Conservation (phyloP, 352 stramenopile species). For the Phytophthora fragariaefolia region DNA sequence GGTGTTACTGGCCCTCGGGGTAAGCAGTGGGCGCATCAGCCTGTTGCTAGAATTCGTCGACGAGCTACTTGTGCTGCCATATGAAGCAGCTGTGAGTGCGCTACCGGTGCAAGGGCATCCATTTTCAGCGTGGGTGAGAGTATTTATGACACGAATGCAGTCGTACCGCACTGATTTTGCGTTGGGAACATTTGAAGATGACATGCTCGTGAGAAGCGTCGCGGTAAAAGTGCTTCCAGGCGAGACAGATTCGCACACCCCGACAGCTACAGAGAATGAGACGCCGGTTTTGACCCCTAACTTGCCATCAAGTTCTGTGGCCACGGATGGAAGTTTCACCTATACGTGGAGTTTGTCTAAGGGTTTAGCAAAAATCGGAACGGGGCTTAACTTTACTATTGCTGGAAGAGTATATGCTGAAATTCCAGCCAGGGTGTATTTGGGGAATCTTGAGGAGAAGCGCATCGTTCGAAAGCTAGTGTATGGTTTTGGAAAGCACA, state of each 20-base stretch:
- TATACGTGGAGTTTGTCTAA: constrained; percentile 59
- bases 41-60: constrained; percentile 65
- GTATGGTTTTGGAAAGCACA: constrained; percentile 44
- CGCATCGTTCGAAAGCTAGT: constrained; percentile 31
- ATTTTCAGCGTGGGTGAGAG: constrained; percentile 49
- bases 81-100: constrained; percentile 4
- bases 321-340: constrained; percentile 71
- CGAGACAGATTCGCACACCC: constrained; percentile 9
- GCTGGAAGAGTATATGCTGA: constrained; percentile 70
- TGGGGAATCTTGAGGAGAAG: constrained; percentile 30
- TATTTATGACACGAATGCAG: constrained; percentile 55
- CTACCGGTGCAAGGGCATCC: constrained; percentile 27
- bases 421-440: constrained; percentile 36
- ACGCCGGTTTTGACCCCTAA: not conserved
- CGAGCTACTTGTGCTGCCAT: constrained; percentile 26
- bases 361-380: constrained; percentile 73
- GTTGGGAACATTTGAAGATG: constrained; percentile 57
- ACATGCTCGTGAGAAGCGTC: constrained; percentile 50
- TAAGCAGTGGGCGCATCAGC: constrained; percentile 56
- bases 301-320: constrained; percentile 37
- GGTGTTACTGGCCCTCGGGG: constrained; percentile 60
- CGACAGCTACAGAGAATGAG: not conserved
- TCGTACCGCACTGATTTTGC: constrained; percentile 62
- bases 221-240: constrained; percentile 51
- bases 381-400: constrained; percentile 72